Percentiles rank a stretch among this genome's conserved stretches.
Conservation (phyloP, 164 flowering plant genomes). For the Cinnamomum chago region DNA sequence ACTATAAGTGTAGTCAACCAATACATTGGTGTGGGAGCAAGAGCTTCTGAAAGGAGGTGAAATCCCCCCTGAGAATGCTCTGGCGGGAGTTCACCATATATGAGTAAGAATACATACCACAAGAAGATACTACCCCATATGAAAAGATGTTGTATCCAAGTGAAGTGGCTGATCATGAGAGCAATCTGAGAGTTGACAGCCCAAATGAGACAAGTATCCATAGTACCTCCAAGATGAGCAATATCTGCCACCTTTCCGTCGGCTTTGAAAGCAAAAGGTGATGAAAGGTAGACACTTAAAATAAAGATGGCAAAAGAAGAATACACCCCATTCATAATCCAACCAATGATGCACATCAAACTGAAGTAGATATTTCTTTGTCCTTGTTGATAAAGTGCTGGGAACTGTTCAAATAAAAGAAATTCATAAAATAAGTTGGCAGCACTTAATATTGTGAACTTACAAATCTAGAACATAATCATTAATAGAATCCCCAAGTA, state of each 20-base stretch:
- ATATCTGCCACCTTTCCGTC: slow-evolving; percentile 39
- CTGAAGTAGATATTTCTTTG: slow-evolving; percentile 37
- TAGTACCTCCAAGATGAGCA: slow-evolving; percentile 38
- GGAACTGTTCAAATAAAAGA: slow-evolving; percentile 35
- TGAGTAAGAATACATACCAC: slow-evolving; percentile 49
- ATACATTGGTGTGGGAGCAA: slow-evolving; percentile 40
- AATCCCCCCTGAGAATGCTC: slow-evolving; percentile 26
- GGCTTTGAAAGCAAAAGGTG: slow-evolving; percentile 28
- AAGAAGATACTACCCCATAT: slow-evolving; percentile 56
- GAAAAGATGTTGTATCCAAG: slow-evolving; percentile 61
- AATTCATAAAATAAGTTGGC: not conserved
- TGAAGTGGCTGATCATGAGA: slow-evolving; percentile 53
- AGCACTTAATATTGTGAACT: not conserved
- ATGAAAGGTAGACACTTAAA: slow-evolving; percentile 25
- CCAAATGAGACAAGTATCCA: slow-evolving; percentile 54
- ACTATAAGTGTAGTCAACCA: slow-evolving; percentile 46
- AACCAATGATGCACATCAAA: slow-evolving; percentile 52
- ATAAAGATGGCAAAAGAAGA: slow-evolving; percentile 45
- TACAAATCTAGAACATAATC: not conserved
- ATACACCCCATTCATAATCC: slow-evolving; percentile 46
- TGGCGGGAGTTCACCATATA: slow-evolving; percentile 39
- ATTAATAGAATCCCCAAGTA: no score
- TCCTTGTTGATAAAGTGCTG: slow-evolving; percentile 62
- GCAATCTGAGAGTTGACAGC: slow-evolving; percentile 63
- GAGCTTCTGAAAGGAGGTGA: slow-evolving; percentile 35